These are phyloP conservation scores for Cucumis cinereus DNA, from an alignment of 306 rosid species.

Conservation along the genomic window DNA sequence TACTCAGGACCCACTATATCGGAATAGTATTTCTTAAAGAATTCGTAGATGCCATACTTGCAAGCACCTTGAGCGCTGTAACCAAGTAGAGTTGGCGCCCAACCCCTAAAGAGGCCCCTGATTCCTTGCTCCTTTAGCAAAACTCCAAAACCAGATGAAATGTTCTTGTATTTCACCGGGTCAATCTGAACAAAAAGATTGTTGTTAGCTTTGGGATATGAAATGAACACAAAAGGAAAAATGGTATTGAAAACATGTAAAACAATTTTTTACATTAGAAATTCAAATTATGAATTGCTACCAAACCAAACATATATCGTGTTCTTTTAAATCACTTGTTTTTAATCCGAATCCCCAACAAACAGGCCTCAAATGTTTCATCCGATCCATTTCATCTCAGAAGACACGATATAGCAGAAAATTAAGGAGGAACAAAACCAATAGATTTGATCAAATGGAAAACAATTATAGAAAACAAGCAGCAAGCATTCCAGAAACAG, in stretches of 20 bases:
- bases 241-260: not conserved
- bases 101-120: constrained; percentile 84
- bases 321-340: too few relatives aligned
- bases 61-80: constrained; percentile 99
- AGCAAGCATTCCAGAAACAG: too few relatives aligned
- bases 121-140: constrained; percentile 87
- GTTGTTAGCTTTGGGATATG: not conserved
- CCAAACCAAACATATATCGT: too few relatives aligned
- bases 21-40: constrained; percentile 85
- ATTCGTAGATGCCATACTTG: constrained; percentile 92
- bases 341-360: too few relatives aligned
- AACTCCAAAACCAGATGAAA: constrained; percentile 84
- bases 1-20: constrained; percentile 94
- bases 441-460: not conserved
- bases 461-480: not conserved
- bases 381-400: not conserved
- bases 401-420: too few relatives aligned
- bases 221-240: not conserved
- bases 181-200: constrained; percentile 49
- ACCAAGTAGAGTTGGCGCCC: constrained; percentile 95
- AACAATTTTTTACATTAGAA: too few relatives aligned
- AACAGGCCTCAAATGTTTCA: too few relatives aligned
- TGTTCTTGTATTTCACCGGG: constrained; percentile 75
- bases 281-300: too few relatives aligned
- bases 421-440: too few relatives aligned